Percentiles rank a stretch among this genome's conserved stretches.
phyloP scores from a whole-genome alignment of 768 basidiomycete genomes.

The Fistulinella prunicolor region DNA sequence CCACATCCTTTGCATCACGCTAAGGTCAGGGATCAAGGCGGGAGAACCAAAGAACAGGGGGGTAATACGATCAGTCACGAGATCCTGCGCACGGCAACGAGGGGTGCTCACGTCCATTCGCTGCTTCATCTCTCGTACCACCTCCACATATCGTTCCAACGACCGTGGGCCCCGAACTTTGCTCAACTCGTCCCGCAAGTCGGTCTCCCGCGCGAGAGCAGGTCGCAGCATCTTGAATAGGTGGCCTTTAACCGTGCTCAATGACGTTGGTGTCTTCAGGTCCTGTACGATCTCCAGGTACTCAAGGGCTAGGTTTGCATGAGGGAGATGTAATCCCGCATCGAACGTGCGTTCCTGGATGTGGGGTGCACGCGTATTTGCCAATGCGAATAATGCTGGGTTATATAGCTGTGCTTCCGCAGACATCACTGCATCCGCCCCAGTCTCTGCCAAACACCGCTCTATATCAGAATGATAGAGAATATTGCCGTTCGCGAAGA shows the following conservation, averaged over 20 bases:
- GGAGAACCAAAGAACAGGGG: too few relatives aligned
- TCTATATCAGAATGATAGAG: conserved; percentile 83
- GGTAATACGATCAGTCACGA: too few relatives aligned
- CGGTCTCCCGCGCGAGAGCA: conserved; percentile 59
- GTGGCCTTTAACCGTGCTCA: conserved; percentile 86
- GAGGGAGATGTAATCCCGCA: conserved; percentile 49
- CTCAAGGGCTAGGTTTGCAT: conserved; percentile 71
- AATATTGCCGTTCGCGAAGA: conserved; percentile 97
- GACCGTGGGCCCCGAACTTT: conserved; percentile 34
- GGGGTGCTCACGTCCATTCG: conserved; percentile 50
- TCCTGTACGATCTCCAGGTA: conserved; percentile 77
- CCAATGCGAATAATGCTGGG: conserved; percentile 66
- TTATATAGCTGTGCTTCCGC: conserved; percentile 96
- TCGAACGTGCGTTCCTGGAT: conserved; percentile 23
- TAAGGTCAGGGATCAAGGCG: conserved; percentile 13
- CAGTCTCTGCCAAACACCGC: conserved; percentile 76
- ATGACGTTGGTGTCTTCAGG: conserved; percentile 60
- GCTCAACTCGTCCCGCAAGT: conserved; percentile 73
- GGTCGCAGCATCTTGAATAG: conserved; percentile 91
- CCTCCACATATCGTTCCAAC: conserved; percentile 41
- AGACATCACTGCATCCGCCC: conserved; percentile 90
- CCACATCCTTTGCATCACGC: conserved; percentile 46
- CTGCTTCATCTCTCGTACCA: conserved; percentile 58
- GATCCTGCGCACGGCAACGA: neutral
- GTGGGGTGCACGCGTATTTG: conserved; percentile 15